phyloP scores from a whole-genome alignment of 768 basidiomycete genomes.

The Termitomyces sp. region DNA sequence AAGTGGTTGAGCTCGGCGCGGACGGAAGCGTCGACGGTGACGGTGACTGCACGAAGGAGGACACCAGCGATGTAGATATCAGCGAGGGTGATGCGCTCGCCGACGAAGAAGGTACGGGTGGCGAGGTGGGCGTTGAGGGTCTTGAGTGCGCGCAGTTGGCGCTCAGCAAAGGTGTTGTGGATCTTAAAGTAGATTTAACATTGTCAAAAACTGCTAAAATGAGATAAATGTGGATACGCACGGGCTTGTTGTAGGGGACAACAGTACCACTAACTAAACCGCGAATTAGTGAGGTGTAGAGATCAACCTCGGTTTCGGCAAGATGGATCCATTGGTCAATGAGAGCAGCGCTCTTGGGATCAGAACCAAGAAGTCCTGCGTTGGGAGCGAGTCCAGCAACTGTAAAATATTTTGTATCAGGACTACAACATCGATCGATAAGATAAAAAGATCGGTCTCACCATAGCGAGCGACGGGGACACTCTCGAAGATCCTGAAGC shows the following conservation, averaged over 20 bases:
- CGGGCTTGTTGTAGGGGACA: slow-evolving; percentile 78
- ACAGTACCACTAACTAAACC: slow-evolving; percentile 43
- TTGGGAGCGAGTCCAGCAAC: slow-evolving; percentile 79
- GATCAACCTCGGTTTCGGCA: slow-evolving; percentile 60
- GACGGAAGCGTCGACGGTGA: slow-evolving; percentile 59
- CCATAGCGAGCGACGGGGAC: slow-evolving; percentile 82
- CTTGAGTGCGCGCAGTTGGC: slow-evolving; percentile 51
- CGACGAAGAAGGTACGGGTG: slow-evolving; percentile 85
- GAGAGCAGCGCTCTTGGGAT: slow-evolving; percentile 62
- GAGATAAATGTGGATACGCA: slow-evolving; percentile 30
- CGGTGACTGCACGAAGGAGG: slow-evolving; percentile 48
- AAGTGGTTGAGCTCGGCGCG: slow-evolving; percentile 72
- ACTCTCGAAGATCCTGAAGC: slow-evolving; percentile 76
- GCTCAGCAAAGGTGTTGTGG: slow-evolving; percentile 53
- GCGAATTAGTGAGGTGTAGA: slow-evolving; percentile 30
- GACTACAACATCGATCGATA: slow-evolving; percentile 24
- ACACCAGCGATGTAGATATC: slow-evolving; percentile 70
- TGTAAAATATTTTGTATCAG: slow-evolving; percentile 24
- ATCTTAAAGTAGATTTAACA: slow-evolving; percentile 32
- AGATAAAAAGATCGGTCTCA: slow-evolving; percentile 45
- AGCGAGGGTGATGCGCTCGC: slow-evolving; percentile 92
- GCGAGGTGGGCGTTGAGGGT: slow-evolving; percentile 74
- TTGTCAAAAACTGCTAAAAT: neutral
- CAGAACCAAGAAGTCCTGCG: slow-evolving; percentile 69
- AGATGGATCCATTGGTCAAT: slow-evolving; percentile 87